A percentile compares a stretch with the other conserved stretches of the same genome.
phyloP scores from a whole-genome alignment of 495 filamentous ascomycete species.

The Aspergillus wentii region DNA sequence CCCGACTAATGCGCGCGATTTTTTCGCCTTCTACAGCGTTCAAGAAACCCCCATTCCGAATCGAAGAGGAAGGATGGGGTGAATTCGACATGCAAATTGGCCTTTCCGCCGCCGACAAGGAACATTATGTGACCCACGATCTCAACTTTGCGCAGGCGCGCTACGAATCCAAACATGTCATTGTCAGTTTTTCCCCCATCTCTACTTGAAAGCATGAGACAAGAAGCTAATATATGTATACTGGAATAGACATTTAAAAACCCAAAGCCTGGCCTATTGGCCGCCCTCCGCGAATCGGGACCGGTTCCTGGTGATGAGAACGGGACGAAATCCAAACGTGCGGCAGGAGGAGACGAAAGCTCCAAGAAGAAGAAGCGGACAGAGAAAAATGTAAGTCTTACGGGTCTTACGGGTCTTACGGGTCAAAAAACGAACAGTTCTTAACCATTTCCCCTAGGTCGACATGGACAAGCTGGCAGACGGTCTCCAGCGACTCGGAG shows the following conservation, averaged over 20 bases:
- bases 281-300: slow-evolving; percentile 71
- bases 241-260: slow-evolving; percentile 74
- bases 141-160: slow-evolving; percentile 78
- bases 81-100: slow-evolving; percentile 95
- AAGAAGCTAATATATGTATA: too few species aligned
- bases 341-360: slow-evolving; percentile 49
- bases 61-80: slow-evolving; percentile 94
- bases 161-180: slow-evolving; percentile 78
- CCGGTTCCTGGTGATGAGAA: slow-evolving; percentile 74
- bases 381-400: slow-evolving; percentile 56
- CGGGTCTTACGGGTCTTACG: too few species aligned
- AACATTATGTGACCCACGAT: slow-evolving; percentile 77
- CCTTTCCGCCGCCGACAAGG: slow-evolving; percentile 76
- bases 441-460: slow-evolving; percentile 34
- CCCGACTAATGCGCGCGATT: not conserved
- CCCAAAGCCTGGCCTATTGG: slow-evolving; percentile 75
- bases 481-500: slow-evolving; percentile 73
- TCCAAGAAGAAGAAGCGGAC: slow-evolving; percentile 72
- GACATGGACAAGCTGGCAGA: slow-evolving; percentile 98
- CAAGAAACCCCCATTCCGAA: slow-evolving; percentile 80
- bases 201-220: too few species aligned
- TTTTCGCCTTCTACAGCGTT: slow-evolving; percentile 48
- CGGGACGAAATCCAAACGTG: slow-evolving; percentile 48
- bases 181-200: slow-evolving; percentile 47
- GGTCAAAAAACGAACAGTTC: not conserved